phyloP scores from a whole-genome alignment of 2,329 filamentous ascomycete species.

The Onygena corvina region DNA sequence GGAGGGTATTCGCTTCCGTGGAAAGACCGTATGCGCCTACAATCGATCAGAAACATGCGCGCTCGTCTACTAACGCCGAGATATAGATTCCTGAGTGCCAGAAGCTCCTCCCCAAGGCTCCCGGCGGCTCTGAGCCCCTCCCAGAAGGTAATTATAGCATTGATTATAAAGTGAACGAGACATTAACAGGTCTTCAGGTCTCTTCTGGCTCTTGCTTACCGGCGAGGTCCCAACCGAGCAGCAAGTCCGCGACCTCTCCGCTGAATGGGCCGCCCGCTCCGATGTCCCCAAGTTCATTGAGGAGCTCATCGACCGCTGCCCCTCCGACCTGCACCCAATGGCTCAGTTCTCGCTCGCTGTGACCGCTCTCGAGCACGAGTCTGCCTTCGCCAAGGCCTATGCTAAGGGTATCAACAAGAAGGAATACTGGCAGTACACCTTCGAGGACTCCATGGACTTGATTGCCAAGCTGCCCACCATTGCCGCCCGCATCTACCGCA shows the following conservation, averaged over 20 bases:
- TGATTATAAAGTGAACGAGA: too few relatives aligned
- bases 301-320: conserved; percentile 99
- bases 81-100: conserved; percentile 87
- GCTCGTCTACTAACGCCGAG: conserved; percentile 18
- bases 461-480: conserved; percentile 99
- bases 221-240: conserved; percentile 96
- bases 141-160: conserved; percentile 58
- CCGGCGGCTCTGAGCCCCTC: conserved; percentile 90
- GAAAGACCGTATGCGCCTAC: conserved; percentile 58
- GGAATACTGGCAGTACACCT: conserved; percentile 99
- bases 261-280: conserved; percentile 96
- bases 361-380: conserved; percentile 96
- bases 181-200: conserved; percentile 46
- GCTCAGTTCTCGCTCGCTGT: conserved; percentile 97
- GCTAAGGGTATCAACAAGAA: conserved; percentile 99
- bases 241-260: conserved; percentile 95
- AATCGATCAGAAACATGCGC: background rate
- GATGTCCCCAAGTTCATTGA: conserved; percentile 96
- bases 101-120: conserved; percentile 90
- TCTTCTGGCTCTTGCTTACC: conserved; percentile 98
- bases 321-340: conserved; percentile 97
- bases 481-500: conserved; percentile 97
- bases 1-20: conserved; percentile 98
- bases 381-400: conserved; percentile 94
- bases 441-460: conserved; percentile 98